phyloP scores from a whole-genome alignment of 2,329 filamentous ascomycete genomes.

The Talaromyces sp. region DNA sequence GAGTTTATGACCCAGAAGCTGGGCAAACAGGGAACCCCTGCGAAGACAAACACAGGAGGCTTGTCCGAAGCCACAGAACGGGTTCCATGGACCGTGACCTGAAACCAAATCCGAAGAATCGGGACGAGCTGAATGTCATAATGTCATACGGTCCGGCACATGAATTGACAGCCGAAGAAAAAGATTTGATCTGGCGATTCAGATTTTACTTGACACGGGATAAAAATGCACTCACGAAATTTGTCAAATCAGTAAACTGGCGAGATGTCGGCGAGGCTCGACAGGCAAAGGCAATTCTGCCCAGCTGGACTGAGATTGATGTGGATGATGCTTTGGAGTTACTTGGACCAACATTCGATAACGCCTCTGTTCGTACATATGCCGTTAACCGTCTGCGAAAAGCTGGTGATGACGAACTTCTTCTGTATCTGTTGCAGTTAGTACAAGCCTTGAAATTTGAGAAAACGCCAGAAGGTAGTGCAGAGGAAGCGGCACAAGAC shows the following conservation, averaged over 20 bases:
- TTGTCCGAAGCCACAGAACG: conserved; percentile 88
- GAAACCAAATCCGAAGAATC: conserved; percentile 91
- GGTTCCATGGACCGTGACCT: conserved; percentile 92
- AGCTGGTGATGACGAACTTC: conserved; percentile 83
- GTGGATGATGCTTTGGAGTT: conserved; percentile 94
- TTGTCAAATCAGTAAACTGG: conserved; percentile 98
- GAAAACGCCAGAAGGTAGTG: conserved; percentile 60
- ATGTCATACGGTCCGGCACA: conserved; percentile 92
- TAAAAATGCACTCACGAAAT: conserved; percentile 89
- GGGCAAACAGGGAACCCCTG: conserved; percentile 87
- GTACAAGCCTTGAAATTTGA: conserved; percentile 96
- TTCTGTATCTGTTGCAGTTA: conserved; percentile 86
- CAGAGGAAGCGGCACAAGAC: conserved; percentile 61
- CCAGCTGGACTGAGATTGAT: conserved; percentile 94
- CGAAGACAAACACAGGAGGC: conserved; percentile 85
- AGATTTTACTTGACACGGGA: conserved; percentile 89
- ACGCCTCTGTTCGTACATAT: conserved; percentile 80
- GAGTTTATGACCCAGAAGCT: conserved; percentile 90
- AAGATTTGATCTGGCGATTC: conserved; percentile 96
- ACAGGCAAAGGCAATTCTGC: conserved; percentile 82
- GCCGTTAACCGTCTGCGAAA: conserved; percentile 89
- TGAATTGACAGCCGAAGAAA: conserved; percentile 80
- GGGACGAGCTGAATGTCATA: conserved; percentile 87
- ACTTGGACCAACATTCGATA: conserved; percentile 86
- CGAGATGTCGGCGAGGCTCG: conserved; percentile 76